Evolutionary conservation across 805 yeast genomes (phyloP), one percentile per base, ranked within the genome.

Genomic region (Spathaspora arborariae): DNA sequence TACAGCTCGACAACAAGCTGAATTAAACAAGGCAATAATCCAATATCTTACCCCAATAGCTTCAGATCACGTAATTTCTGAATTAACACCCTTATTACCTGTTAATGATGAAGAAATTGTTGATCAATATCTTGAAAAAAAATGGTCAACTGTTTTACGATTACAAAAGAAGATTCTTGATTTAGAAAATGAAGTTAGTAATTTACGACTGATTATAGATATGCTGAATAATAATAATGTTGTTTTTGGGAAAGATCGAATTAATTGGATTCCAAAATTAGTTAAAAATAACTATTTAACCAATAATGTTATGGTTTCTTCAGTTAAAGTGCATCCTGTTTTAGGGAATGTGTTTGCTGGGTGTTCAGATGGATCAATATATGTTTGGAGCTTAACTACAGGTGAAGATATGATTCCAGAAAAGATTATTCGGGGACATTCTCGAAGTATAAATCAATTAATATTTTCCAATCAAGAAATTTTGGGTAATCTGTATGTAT

Each of bases 141-240:
- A 90, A 67, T 91, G 97, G 97, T 75, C 84, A 0, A 83, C 96
- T 0, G 92, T 91, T 3, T 74, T 88, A 26, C 70, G 96, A 40
- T 70, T 92, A 24, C 97, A 92, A 64, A 78, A 82, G 51, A 77
- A 80, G 56, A 82, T 84, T 38, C 68, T 84, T 47, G 92, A 84
- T 44, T 64, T 89, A 39, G 96, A 91, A 57, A 65, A 74, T 16
- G 84, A 82, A 41, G 61, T 79, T 4, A 64, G 64, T 15, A 73
- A 76, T 35, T 67, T 83, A 50, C 68, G 78, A 37, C 74, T 76
- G n/a, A 67, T 71, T 13, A 56, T 76, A 16, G 76, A 74, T 19
- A 49, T 58, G 46, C 35, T 30, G 35, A 44, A 15, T 46, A 47
- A 40, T 37, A 27, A 42, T n/a, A 22, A 38, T 16, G 24, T 40